Percentiles rank a stretch among this genome's conserved stretches.
phyloP scores from a whole-genome alignment of 2,329 filamentous ascomycete species.

The Ceratocystis ficicola region DNA sequence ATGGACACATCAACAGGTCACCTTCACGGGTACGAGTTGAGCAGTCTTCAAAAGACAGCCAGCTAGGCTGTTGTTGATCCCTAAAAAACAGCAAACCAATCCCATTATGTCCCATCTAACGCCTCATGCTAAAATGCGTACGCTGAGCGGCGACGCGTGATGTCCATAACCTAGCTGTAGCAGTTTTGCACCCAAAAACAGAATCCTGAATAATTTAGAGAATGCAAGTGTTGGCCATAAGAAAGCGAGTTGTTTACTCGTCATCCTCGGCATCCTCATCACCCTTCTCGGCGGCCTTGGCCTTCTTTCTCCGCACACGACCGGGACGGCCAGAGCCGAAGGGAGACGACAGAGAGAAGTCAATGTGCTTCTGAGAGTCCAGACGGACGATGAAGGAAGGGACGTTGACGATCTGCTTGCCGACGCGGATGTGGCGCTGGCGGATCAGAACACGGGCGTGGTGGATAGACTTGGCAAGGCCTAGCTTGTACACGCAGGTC shows the following conservation, averaged over 20 bases:
- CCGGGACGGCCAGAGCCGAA: conserved; percentile 95
- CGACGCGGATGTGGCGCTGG: conserved; percentile 98
- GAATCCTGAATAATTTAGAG: conserved; percentile 15
- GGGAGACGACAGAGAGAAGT: conserved; percentile 94
- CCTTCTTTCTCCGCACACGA: conserved; percentile 99
- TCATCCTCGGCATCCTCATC: conserved; percentile 74
- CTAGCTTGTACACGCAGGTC: conserved; percentile 99
- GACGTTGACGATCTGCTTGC: conserved; percentile 99
- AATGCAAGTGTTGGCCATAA: conserved; percentile 18
- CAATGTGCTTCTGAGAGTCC: conserved; percentile 99
- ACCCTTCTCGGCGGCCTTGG: conserved; percentile 81
- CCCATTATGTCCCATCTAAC: conserved; percentile 21
- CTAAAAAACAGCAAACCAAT: conserved; percentile 20
- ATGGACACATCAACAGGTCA: conserved; percentile 13
- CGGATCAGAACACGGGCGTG: conserved; percentile 99
- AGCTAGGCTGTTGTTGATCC: conserved; percentile 20
- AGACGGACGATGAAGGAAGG: conserved; percentile 99
- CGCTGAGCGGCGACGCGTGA: conserved; percentile 17
- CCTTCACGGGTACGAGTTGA: conserved; percentile 15
- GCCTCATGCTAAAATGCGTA: conserved; percentile 20
- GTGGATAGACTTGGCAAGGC: conserved; percentile 99
- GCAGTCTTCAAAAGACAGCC: conserved; percentile 16
- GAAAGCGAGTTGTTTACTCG: conserved; percentile 44
- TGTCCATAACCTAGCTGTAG: conserved; percentile 14
- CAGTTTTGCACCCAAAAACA: conserved; percentile 15